These are phyloP conservation scores for Mortierella sp. DNA, from an alignment of 371 early-diverging fungal species.

Conservation along the genomic window DNA sequence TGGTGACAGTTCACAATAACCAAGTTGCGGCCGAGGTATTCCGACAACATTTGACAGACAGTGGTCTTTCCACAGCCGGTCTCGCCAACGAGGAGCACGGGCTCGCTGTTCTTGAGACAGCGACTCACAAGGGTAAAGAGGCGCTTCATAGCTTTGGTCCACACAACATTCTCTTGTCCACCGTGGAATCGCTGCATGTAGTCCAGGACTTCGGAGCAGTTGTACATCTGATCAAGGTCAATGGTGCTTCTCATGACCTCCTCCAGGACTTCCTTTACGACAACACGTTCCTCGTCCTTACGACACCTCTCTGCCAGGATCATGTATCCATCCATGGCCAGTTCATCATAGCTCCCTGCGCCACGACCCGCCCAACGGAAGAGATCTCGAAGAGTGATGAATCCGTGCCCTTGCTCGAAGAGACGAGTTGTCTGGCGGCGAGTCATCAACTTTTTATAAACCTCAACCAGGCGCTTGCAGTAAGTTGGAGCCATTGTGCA, in stretches of 20 bases:
- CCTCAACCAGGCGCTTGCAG: constrained; percentile 88
- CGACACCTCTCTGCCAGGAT: constrained; percentile 95
- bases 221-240: constrained; percentile 75
- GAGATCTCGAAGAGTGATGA: constrained; percentile 98
- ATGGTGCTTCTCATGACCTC: constrained; percentile 82
- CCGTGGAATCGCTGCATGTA: constrained; percentile 60
- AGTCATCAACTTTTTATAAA: constrained; percentile 89
- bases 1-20: constrained; percentile 98
- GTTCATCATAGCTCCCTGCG: constrained; percentile 80
- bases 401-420: constrained; percentile 94
- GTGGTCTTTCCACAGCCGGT: constrained; percentile 99
- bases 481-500: constrained; percentile 93
- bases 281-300: constrained; percentile 82
- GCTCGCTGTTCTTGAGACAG: constrained; percentile 91
- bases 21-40: constrained; percentile 72
- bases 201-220: constrained; percentile 68
- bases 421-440: constrained; percentile 86
- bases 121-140: constrained; percentile 90
- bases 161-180: constrained; percentile 75
- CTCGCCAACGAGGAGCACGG: constrained; percentile 98
- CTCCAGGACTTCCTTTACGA: constrained; percentile 90
- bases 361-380: constrained; percentile 98
- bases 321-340: constrained; percentile 96
- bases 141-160: constrained; percentile 96
- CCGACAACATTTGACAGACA: constrained; percentile 94